Percentiles rank a stretch among this genome's conserved stretches.
These are phyloP conservation scores for Escallonia herrerae DNA, from an alignment of 129 eudicot genomes.

Conservation along the genomic window DNA sequence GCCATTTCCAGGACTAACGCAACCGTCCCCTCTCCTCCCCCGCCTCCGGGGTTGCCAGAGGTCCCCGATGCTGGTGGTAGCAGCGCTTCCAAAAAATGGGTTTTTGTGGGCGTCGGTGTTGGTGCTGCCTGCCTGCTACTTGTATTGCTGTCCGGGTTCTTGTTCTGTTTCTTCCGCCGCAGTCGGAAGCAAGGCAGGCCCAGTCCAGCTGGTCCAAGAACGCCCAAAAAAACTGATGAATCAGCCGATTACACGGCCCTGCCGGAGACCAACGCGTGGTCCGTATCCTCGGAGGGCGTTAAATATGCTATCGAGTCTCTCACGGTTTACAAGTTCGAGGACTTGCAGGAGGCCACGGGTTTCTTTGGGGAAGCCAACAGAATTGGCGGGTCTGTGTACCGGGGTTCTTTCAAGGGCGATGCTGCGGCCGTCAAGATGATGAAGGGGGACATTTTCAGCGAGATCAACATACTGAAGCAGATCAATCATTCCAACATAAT, in stretches of 20 bases:
- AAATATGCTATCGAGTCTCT: conserved; percentile 46
- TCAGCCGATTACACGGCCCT: conserved; percentile 1
- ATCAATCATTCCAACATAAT: conserved; percentile 73
- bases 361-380: conserved; percentile 47
- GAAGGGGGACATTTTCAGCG: conserved; percentile 58
- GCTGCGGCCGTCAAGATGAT: conserved; percentile 58
- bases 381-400: conserved; percentile 54
- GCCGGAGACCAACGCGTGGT: conserved; percentile 31
- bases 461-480: conserved; percentile 56
- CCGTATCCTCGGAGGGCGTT: conserved; percentile 48
- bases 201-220: neutral
- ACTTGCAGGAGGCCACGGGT: conserved; percentile 51
- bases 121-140: conserved; percentile 46
- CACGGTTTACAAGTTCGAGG: conserved; percentile 50
- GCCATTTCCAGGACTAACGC: conserved; percentile 12
- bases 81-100: conserved; percentile 38
- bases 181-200: neutral
- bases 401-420: conserved; percentile 66
- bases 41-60: conserved; percentile 20
- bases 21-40: conserved; percentile 33
- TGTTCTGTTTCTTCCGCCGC: conserved; percentile 31
- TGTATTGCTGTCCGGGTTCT: conserved; percentile 8
- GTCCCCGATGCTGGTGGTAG: conserved; percentile 14
- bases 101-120: conserved; percentile 51
- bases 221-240: neutral